Evolutionary conservation across 768 basidiomycete species (phyloP).

Genomic region (Amanita muscaria): DNA sequence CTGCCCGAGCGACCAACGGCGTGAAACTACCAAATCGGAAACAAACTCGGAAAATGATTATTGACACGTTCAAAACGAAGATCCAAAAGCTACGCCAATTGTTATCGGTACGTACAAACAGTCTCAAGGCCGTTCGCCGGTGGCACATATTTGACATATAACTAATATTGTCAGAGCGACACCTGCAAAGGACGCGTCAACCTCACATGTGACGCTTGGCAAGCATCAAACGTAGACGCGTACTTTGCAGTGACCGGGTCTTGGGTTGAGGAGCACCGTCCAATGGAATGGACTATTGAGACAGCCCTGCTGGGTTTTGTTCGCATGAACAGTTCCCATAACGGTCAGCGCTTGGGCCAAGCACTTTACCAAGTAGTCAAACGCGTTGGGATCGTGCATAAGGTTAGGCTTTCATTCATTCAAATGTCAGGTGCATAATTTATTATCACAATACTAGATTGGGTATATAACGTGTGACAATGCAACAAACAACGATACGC

Average conservation of each 20-base stretch:
- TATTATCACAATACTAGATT: too few relatives aligned
- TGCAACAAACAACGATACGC: conserved; percentile 28
- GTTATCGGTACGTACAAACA: not conserved
- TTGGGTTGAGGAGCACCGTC: conserved; percentile 26
- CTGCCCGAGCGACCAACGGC: conserved; percentile 26
- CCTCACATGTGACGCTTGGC: conserved; percentile 1
- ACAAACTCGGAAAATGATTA: conserved; percentile 19
- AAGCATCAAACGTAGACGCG: conserved; percentile 20
- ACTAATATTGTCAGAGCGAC: conserved; percentile 3
- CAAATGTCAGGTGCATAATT: too few relatives aligned
- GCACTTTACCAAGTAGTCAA: conserved; percentile 22
- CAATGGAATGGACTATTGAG: conserved; percentile 19
- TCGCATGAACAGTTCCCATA: conserved; percentile 26
- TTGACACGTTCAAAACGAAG: conserved; percentile 19
- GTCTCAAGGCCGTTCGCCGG: too few relatives aligned
- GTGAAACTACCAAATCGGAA: conserved; percentile 27
- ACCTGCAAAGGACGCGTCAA: not conserved
- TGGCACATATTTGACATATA: too few relatives aligned
- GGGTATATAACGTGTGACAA: conserved; percentile 24
- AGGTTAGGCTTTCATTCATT: conserved; percentile 20
- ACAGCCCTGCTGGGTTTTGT: conserved; percentile 27
- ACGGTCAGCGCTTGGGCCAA: conserved; percentile 23
- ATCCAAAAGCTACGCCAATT: not conserved
- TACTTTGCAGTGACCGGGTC: conserved; percentile 32
- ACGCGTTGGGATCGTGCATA: conserved; percentile 20